These are phyloP conservation scores for Penicillium sp. DNA, from an alignment of 2,329 filamentous ascomycete species.

Conservation along the genomic window DNA sequence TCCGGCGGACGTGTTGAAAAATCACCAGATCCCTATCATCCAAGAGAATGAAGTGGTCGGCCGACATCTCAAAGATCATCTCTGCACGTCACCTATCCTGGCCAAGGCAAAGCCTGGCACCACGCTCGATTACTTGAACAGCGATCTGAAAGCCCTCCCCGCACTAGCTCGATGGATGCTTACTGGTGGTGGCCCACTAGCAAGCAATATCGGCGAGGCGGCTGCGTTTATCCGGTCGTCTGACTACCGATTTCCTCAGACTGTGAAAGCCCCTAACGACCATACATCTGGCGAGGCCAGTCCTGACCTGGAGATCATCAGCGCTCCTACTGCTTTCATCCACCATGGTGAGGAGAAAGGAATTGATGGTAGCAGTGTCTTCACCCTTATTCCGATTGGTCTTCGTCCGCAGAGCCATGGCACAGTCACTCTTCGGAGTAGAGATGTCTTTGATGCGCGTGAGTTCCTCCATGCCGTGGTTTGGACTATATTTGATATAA, in stretches of 20 bases:
- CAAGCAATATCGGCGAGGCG: conserved; percentile 23
- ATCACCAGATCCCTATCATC: conserved; percentile 37
- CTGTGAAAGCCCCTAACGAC: background rate
- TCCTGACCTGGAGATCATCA: conserved; percentile 25
- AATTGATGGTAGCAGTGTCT: conserved; percentile 14
- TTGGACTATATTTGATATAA: too few species aligned
- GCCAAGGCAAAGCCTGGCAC: conserved; percentile 20
- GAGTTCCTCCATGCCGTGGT: background rate
- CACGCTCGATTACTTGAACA: conserved; percentile 23
- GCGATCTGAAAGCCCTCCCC: conserved; percentile 17
- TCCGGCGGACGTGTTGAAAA: conserved; percentile 30
- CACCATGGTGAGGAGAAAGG: conserved; percentile 23
- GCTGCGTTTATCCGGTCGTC: conserved; percentile 23
- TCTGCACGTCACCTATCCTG: conserved; percentile 19
- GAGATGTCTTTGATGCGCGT: conserved; percentile 24
- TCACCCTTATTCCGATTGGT: conserved; percentile 13
- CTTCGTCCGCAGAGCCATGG: conserved; percentile 26
- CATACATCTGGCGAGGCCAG: conserved; percentile 13
- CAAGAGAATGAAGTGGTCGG: conserved; percentile 21
- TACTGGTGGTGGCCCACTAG: conserved; percentile 21
- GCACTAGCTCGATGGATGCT: conserved; percentile 23
- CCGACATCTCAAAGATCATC: conserved; percentile 23
- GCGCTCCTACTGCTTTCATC: conserved; percentile 19
- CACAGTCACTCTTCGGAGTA: conserved; percentile 20
- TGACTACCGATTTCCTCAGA: background rate